These are phyloP conservation scores for Tulasnella sp. DNA, from an alignment of 768 basidiomycete genomes.

Conservation along the genomic window DNA sequence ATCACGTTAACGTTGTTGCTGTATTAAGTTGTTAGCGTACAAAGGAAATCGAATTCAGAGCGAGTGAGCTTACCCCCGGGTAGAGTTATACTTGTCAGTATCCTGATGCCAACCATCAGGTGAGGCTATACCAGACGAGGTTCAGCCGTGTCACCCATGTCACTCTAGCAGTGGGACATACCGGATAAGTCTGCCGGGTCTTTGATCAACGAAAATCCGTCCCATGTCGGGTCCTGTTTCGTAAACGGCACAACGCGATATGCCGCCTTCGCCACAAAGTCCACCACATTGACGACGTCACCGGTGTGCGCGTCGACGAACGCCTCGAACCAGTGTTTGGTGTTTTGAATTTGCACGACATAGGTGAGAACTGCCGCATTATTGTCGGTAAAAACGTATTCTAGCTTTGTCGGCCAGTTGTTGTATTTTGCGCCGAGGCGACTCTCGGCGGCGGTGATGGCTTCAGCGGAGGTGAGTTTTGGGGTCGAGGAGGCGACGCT, in stretches of 20 bases:
- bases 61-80: too few relatives aligned
- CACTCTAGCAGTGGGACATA: too few relatives aligned
- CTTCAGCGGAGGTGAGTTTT: conserved; percentile 27
- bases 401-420: conserved; percentile 9
- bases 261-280: conserved; percentile 39
- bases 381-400: conserved; percentile 33
- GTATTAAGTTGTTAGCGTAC: too few relatives aligned
- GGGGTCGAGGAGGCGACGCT: conserved; percentile 29
- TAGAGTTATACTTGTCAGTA: conserved; percentile 27
- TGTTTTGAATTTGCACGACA: conserved; percentile 33
- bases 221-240: conserved; percentile 37
- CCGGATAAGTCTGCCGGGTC: conserved; percentile 41
- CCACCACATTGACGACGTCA: conserved; percentile 37
- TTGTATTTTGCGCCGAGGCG: conserved; percentile 27
- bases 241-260: conserved; percentile 41
- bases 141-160: too few relatives aligned
- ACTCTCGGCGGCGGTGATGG: conserved; percentile 31
- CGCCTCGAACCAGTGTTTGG: conserved; percentile 42
- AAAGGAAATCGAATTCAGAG: too few relatives aligned
- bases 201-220: conserved; percentile 36
- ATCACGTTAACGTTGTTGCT: conserved; percentile 33
- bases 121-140: too few relatives aligned
- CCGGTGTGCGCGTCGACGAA: conserved; percentile 46
- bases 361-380: conserved; percentile 32
- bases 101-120: conserved; percentile 44